These are phyloP conservation scores for Diospyros lotus DNA, from an alignment of 148 eudicot species.

Conservation along the genomic window DNA sequence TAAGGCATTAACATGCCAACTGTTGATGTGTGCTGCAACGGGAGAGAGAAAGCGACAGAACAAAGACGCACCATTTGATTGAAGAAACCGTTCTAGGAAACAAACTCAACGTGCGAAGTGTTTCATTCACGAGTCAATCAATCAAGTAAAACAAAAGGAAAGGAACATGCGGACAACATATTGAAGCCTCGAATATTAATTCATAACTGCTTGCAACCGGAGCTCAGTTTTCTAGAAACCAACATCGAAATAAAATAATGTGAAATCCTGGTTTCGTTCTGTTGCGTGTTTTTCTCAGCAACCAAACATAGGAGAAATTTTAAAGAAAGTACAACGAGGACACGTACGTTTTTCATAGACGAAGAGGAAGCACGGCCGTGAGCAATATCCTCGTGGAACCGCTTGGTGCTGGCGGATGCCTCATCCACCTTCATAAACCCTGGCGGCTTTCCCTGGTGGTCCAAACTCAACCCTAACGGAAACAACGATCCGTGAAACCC, in stretches of 20 bases:
- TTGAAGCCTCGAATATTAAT: neutral
- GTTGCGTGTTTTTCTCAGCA: neutral
- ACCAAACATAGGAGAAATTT: slow-evolving; percentile 1
- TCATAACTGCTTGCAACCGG: neutral
- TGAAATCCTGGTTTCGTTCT: neutral
- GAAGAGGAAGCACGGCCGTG: slow-evolving; percentile 31
- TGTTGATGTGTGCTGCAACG: neutral
- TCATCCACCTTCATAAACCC: slow-evolving; percentile 37
- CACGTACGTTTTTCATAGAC: slow-evolving; percentile 39
- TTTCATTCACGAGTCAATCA: neutral
- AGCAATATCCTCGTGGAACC: slow-evolving; percentile 49
- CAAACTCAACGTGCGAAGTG: neutral
- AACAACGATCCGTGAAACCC: slow-evolving; percentile 34
- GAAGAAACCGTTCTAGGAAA: neutral
- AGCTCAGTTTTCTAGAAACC: neutral
- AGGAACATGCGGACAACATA: too few species aligned
- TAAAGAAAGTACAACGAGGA: neutral
- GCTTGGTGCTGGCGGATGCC: slow-evolving; percentile 31
- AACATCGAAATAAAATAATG: neutral
- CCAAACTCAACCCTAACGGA: slow-evolving; percentile 61
- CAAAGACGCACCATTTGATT: neutral
- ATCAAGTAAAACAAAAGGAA: neutral
- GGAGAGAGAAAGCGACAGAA: neutral
- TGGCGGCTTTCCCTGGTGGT: slow-evolving; percentile 33
- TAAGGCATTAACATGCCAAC: neutral